These are phyloP conservation scores for Cucurbita argyrosperma DNA, from an alignment of 306 rosid species.

Conservation along the genomic window DNA sequence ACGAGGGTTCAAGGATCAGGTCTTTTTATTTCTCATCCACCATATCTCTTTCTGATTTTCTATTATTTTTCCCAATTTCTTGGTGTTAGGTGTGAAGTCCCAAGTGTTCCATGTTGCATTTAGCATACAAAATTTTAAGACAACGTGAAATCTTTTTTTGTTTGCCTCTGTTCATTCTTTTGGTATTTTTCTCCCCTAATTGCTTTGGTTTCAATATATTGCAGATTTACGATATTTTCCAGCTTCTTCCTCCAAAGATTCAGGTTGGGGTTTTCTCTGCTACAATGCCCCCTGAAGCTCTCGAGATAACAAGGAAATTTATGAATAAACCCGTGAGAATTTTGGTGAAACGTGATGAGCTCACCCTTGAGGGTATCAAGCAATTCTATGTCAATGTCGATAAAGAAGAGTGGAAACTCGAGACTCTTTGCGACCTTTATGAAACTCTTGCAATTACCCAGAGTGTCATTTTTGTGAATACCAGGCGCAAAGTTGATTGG, in stretches of 20 bases:
- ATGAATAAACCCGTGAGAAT: slow-evolving; percentile 93
- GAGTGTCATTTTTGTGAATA: slow-evolving; percentile 84
- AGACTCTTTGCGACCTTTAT: slow-evolving; percentile 77
- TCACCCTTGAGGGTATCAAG: slow-evolving; percentile 91
- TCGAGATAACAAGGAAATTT: slow-evolving; percentile 90
- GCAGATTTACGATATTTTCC: slow-evolving; percentile 93
- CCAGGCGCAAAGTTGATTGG: slow-evolving; percentile 97
- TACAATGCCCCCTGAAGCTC: slow-evolving; percentile 98
- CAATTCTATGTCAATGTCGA: slow-evolving; percentile 84
- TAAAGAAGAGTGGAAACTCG: slow-evolving; percentile 91
- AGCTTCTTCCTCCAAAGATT: slow-evolving; percentile 69
- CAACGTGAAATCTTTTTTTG: no score
- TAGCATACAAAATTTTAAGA: no score
- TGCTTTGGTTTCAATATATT: background rate
- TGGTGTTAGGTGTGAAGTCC: no score
- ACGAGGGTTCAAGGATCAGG: slow-evolving; percentile 98
- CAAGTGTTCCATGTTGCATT: no score
- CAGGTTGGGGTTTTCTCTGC: slow-evolving; percentile 97
- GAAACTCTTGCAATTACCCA: slow-evolving; percentile 90
- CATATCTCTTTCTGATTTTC: slow-evolving; percentile 10
- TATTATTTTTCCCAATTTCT: background rate
- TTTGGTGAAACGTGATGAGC: slow-evolving; percentile 86
- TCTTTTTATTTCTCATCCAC: no score
- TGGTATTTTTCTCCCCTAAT: no score
- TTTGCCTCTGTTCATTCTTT: no score